phyloP scores from a whole-genome alignment of 1,284 basidiomycete species.

The Trichosporon sp. region DNA sequence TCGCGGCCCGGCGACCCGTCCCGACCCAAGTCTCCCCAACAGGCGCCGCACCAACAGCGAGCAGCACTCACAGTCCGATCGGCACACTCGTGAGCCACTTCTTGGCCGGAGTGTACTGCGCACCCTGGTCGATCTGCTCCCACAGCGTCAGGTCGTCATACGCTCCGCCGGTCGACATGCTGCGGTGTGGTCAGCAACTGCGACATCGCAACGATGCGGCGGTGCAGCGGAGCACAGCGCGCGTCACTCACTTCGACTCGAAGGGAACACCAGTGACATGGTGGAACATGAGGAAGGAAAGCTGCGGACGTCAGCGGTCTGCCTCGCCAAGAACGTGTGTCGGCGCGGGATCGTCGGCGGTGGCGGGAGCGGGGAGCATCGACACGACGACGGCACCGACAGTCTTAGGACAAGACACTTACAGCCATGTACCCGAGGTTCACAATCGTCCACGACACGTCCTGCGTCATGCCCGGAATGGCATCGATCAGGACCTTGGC shows the following conservation, averaged over 20 bases:
- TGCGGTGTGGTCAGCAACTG: conserved; percentile 17
- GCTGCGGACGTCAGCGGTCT: conserved; percentile 53
- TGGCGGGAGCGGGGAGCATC: not conserved
- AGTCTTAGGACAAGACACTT: conserved; percentile 46
- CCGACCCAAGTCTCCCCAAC: not conserved
- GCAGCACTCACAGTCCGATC: conserved; percentile 71
- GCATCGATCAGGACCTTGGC: conserved; percentile 93
- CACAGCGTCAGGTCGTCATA: conserved; percentile 97
- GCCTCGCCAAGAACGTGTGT: not conserved
- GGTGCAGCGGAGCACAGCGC: not conserved
- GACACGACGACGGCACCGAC: not conserved
- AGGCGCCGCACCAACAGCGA: not conserved
- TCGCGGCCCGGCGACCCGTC: not conserved
- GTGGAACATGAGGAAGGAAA: conserved; percentile 98
- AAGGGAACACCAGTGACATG: conserved; percentile 97
- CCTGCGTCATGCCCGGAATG: conserved; percentile 87
- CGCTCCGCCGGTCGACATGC: conserved; percentile 67
- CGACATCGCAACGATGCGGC: no score
- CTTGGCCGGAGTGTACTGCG: conserved; percentile 96
- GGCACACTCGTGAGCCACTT: conserved; percentile 95
- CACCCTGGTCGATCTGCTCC: conserved; percentile 99
- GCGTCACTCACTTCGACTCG: conserved; percentile 56
- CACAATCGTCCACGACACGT: conserved; percentile 92
- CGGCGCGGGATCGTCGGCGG: not conserved
- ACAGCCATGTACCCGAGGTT: conserved; percentile 90